Evolutionary conservation across 805 yeast genomes (phyloP).

Genomic region (Candida loeiensis): DNA sequence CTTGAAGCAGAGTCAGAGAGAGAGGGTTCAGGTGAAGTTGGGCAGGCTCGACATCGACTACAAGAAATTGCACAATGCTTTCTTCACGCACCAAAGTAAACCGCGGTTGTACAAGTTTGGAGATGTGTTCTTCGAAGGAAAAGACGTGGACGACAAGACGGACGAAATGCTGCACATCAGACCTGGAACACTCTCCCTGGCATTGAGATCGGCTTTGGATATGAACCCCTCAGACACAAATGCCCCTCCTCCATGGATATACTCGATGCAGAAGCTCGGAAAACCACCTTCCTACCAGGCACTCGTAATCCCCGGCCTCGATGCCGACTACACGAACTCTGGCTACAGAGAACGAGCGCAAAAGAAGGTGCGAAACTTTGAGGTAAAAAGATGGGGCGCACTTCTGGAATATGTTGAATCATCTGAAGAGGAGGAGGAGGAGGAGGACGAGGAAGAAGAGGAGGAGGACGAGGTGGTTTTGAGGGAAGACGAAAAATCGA

Average conservation of each 20-base stretch:
- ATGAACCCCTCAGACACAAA: slow-evolving; percentile 44
- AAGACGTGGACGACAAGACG: slow-evolving; percentile 48
- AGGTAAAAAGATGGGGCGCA: slow-evolving; percentile 32
- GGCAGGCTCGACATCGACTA: slow-evolving; percentile 85
- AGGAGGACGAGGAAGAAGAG: slow-evolving; percentile 36
- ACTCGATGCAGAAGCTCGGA: slow-evolving; percentile 64
- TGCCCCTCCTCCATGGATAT: slow-evolving; percentile 76
- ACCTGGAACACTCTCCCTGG: slow-evolving; percentile 69
- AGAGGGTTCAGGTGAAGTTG: slow-evolving; percentile 84
- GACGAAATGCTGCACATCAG: slow-evolving; percentile 35
- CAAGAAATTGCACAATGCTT: slow-evolving; percentile 76
- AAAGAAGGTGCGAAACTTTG: slow-evolving; percentile 2
- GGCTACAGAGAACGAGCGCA: slow-evolving; percentile 27
- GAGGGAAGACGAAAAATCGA: slow-evolving; percentile 43
- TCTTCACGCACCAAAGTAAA: slow-evolving; percentile 73
- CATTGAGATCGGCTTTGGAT: slow-evolving; percentile 67
- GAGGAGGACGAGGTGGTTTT: slow-evolving; percentile 21
- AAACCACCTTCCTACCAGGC: slow-evolving; percentile 81
- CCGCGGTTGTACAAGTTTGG: slow-evolving; percentile 72
- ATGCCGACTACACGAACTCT: slow-evolving; percentile 31
- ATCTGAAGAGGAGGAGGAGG: slow-evolving; percentile 54
- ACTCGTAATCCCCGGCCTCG: slow-evolving; percentile 52
- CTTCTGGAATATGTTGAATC: slow-evolving; percentile 28
- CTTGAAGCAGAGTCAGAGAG: slow-evolving; percentile 71
- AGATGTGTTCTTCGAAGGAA: slow-evolving; percentile 75